Base-by-base conservation (phyloP, 2,329 filamentous ascomycete genomes). In the Trichoderma hamatum region DNA sequence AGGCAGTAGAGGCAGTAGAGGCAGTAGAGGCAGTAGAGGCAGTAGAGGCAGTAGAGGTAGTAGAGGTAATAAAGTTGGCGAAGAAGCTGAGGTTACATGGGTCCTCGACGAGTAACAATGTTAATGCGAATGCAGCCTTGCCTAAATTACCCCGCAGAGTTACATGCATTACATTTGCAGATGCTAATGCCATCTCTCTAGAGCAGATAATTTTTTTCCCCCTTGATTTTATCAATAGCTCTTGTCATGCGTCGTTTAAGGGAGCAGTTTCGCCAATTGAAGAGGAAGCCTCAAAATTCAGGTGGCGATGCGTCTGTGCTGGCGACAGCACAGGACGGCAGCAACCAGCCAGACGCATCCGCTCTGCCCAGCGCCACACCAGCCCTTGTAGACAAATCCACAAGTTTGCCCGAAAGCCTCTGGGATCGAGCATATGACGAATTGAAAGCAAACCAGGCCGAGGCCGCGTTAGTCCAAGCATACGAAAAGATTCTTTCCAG, bases 341-440 rank as follows among this genome's bases (percentile, higher is more conserved):
- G 5, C 43, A 21, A 21, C 21, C 9, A 21, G 5, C 3, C 7
- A 46, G 39, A n/a, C 39, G 39, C 39, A 46, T n/a, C 39, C 3
- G 6, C 39, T 46, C 39, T n/a, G 3, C n/a, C 39, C 19, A 46
- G n/a, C 39, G 39, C 13, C 19, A 9, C 19, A 5, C n/a, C 43
- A 9, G 36, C 36, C n/a, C 9, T 49, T 4, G 16, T 6, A 3
- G 43, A 49, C n/a, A 49, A 11, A 24, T 49, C 46, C 16, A 9
- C 46, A 49, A 49, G 70, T 74, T 89, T 93, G 97, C 84, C 95
- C 85, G 52, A 58, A 28, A 7, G n/a, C 10, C 63, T 74, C 13
- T 75, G 72, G 74, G 72, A 74, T 51, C 6, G 62, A n/a, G 72
- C 72, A 6, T 76, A 74, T 43, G 69, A 73, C 24, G 63, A 65